Conservation (phyloP, 139 green algal species). For the Micractinium conductrix region DNA sequence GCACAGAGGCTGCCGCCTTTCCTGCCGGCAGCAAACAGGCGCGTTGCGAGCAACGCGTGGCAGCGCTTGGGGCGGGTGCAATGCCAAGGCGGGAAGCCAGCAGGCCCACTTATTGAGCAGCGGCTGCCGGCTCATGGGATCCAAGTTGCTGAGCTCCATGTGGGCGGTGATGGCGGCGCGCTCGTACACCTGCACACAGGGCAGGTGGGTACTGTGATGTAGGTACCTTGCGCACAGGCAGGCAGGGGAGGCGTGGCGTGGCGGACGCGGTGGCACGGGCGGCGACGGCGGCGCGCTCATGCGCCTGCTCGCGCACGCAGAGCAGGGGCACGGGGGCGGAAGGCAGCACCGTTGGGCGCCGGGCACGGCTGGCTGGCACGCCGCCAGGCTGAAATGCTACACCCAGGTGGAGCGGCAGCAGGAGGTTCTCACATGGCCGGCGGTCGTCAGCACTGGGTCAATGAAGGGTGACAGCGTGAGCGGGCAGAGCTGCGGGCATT, state of each 20-base stretch:
- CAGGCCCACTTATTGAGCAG: slow-evolving; percentile 40
- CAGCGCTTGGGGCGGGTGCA: no score
- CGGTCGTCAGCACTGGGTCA: slow-evolving; percentile 60
- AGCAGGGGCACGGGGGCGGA: no score
- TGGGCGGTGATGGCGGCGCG: slow-evolving; percentile 48
- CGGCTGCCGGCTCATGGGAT: slow-evolving; percentile 56
- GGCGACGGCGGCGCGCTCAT: no score
- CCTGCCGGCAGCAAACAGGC: no score
- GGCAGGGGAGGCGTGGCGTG: no score
- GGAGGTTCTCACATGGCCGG: slow-evolving; percentile 39
- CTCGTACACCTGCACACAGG: slow-evolving; percentile 57
- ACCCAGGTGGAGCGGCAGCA: background rate
- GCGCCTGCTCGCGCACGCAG: no score
- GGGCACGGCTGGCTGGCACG: no score
- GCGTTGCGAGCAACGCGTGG: no score
- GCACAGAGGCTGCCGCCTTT: no score
- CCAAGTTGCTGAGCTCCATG: slow-evolving; percentile 26
- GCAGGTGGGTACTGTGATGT: background rate
- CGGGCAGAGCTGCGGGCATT: slow-evolving; percentile 41
- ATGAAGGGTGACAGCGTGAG: slow-evolving; percentile 58
- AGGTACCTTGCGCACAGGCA: no score
- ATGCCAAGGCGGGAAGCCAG: background rate
- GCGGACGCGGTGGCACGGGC: no score
- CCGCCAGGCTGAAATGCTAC: background rate
- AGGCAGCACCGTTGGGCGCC: no score